These are phyloP conservation scores for Triticum turgidum DNA, from an alignment of 176 grass and related monocot species.

Conservation along the genomic window DNA sequence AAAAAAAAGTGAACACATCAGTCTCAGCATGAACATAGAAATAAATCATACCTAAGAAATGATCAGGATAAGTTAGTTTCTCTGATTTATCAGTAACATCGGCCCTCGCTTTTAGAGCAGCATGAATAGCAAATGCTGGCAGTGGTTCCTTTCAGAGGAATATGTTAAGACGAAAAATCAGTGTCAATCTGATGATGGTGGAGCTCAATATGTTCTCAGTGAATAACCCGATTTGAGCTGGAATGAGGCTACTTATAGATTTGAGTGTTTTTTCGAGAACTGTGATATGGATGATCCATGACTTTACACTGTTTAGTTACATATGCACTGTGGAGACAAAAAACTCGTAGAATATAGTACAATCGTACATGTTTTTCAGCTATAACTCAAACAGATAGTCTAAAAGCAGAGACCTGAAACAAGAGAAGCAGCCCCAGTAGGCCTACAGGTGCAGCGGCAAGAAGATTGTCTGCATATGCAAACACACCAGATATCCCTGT, in stretches of 20 bases:
- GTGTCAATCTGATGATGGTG: background rate
- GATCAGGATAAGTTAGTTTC: background rate
- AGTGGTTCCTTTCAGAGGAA: background rate
- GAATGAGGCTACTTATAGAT: background rate
- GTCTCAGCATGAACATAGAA: background rate
- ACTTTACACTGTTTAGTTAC: background rate
- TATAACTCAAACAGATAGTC: background rate
- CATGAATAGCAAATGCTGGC: constrained; percentile 3
- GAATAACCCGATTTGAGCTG: background rate
- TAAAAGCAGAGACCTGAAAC: constrained; percentile 59
- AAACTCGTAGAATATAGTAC: background rate
- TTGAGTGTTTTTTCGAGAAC: background rate
- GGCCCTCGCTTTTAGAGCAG: background rate
- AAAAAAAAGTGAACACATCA: constrained; percentile 13
- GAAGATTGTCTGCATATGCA: constrained; percentile 82
- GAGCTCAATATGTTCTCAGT: background rate
- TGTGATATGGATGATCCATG: background rate
- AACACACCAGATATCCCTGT: constrained; percentile 75
- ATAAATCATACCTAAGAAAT: background rate
- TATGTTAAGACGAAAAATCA: background rate
- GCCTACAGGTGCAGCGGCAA: constrained; percentile 73
- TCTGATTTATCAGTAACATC: background rate
- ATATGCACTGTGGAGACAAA: background rate
- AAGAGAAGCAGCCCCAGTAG: constrained; percentile 78
- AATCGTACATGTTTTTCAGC: background rate